A percentile compares a stretch with the other conserved stretches of the same genome.
Conservation (phyloP, 2,329 filamentous ascomycete species). For the Colletotrichum eremochloae region DNA sequence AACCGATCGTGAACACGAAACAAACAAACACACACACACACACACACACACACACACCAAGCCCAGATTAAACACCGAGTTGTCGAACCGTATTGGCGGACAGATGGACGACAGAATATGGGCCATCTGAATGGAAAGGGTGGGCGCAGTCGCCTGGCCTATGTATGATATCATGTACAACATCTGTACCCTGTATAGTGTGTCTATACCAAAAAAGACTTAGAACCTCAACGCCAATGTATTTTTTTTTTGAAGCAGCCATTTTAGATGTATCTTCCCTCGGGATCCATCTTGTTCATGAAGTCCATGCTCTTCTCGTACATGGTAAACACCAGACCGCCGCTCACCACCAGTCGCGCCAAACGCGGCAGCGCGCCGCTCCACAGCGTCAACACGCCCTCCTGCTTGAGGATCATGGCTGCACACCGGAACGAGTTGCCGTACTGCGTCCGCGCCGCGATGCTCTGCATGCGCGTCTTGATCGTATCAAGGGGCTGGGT, state of each 20-base stretch:
- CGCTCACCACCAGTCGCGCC: slow-evolving; percentile 87
- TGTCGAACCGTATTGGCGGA: background rate
- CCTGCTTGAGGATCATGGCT: slow-evolving; percentile 85
- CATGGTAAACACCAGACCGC: slow-evolving; percentile 98
- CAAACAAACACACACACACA: background rate
- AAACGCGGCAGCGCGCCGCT: slow-evolving; percentile 90
- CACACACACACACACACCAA: background rate
- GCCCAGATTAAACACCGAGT: background rate
- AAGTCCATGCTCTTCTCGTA: slow-evolving; percentile 97
- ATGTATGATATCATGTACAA: slow-evolving; percentile 43
- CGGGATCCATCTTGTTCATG: slow-evolving; percentile 83
- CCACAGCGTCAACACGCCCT: slow-evolving; percentile 93
- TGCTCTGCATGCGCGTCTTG: slow-evolving; percentile 98
- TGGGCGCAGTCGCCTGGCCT: slow-evolving; percentile 2
- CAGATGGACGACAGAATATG: background rate
- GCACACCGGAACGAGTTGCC: slow-evolving; percentile 91
- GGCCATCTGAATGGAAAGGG: background rate
- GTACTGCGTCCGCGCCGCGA: slow-evolving; percentile 84
- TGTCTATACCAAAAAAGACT: slow-evolving; percentile 39
- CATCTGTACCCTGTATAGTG: slow-evolving; percentile 39
- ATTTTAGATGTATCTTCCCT: slow-evolving; percentile 81
- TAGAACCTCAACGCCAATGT: slow-evolving; percentile 27
- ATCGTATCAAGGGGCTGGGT: slow-evolving; percentile 87
- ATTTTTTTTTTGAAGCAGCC: slow-evolving; percentile 6
- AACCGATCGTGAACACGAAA: slow-evolving; percentile 42